phyloP scores from a whole-genome alignment of 2,329 filamentous ascomycete species.

The Trichophyton verrucosum region DNA sequence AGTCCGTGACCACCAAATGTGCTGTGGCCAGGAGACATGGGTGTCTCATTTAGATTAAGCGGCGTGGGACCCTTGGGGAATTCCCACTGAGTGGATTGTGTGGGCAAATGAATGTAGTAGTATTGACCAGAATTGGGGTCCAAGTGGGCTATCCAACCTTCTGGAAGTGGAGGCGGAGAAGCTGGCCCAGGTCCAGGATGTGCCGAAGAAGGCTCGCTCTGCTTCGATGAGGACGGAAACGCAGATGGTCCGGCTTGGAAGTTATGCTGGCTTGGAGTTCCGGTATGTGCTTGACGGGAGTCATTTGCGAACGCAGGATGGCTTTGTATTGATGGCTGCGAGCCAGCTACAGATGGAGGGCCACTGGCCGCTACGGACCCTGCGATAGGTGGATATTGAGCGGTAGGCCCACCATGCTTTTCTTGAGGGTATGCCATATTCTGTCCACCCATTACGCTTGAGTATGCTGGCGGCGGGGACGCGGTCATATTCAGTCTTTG shows the following conservation, averaged over 20 bases:
- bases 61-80: constrained; percentile 94
- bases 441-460: constrained; percentile 60
- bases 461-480: constrained; percentile 91
- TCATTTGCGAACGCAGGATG: constrained; percentile 93
- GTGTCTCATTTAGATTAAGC: constrained; percentile 66
- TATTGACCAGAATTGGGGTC: constrained; percentile 95
- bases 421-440: constrained; percentile 42
- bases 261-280: constrained; percentile 29
- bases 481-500: constrained; percentile 67
- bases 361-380: constrained; percentile 12
- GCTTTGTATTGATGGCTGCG: constrained; percentile 31
- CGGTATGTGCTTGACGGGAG: constrained; percentile 32
- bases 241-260: constrained; percentile 27
- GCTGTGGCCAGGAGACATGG: constrained; percentile 68
- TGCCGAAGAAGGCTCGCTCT: constrained; percentile 13
- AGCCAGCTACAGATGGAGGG: constrained; percentile 15
- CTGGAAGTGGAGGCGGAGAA: constrained; percentile 83
- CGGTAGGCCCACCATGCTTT: constrained; percentile 5
- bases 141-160: constrained; percentile 95
- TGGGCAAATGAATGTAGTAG: constrained; percentile 94
- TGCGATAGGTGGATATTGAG: constrained; percentile 16
- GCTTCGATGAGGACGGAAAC: constrained; percentile 23
- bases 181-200: constrained; percentile 47
- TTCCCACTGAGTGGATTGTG: constrained; percentile 96
- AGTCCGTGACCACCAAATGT: constrained; percentile 44